A percentile compares a stretch with the other conserved stretches of the same genome.
phyloP scores from a whole-genome alignment of 495 filamentous ascomycete species.

The Hyaloscypha hepaticicola region DNA sequence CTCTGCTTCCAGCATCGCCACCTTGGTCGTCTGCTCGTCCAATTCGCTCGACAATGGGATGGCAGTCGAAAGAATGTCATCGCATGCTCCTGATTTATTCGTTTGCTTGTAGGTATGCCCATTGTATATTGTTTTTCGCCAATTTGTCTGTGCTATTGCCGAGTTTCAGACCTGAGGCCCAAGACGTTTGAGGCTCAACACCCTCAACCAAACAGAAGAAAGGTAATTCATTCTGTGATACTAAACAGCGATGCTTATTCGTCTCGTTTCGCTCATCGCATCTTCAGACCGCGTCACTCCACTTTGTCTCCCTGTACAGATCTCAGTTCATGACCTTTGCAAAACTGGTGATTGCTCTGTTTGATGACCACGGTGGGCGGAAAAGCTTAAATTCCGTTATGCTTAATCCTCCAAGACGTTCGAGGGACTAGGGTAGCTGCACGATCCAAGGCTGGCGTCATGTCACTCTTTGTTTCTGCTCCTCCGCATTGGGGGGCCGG shows the following conservation, averaged over 20 bases:
- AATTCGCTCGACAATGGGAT: neutral
- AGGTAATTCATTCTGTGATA: neutral
- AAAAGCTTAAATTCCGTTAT: constrained; percentile 13
- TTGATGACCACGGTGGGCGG: neutral
- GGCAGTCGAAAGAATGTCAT: constrained; percentile 3
- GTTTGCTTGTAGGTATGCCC: neutral
- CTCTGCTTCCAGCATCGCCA: neutral
- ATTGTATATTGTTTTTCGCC: constrained; percentile 2
- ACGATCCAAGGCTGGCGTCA: neutral
- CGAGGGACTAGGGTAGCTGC: constrained; percentile 8
- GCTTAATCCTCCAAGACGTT: constrained; percentile 17
- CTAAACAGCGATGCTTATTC: constrained; percentile 8
- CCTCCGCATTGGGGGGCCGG: neutral
- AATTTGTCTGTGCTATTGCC: constrained; percentile 3
- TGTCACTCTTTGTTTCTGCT: constrained; percentile 11
- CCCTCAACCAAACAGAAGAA: constrained; percentile 11
- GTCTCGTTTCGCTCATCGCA: neutral
- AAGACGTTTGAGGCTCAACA: constrained; percentile 12
- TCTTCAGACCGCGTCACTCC: constrained; percentile 3
- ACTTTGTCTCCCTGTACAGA: neutral
- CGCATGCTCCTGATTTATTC: constrained; percentile 4
- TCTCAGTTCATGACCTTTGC: neutral
- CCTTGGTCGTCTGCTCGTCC: neutral
- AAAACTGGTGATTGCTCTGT: neutral
- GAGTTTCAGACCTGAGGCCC: constrained; percentile 18